Evolutionary conservation across 2,329 filamentous ascomycete species (phyloP), one percentile per base, ranked within the genome.

Genomic region (Leptosphaerulina australis): DNA sequence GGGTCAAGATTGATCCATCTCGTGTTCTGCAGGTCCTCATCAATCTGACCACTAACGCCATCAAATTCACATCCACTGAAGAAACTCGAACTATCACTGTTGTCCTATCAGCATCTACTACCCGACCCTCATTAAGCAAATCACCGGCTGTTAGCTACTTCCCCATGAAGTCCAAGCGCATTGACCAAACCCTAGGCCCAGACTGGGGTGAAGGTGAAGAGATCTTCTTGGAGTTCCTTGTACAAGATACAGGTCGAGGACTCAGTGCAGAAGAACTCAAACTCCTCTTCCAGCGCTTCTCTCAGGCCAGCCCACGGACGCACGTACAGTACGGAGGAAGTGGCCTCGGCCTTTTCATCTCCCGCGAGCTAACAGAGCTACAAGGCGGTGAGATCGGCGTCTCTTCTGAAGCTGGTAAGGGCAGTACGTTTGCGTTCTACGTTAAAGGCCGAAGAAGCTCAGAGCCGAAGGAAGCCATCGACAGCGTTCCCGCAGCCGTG

Each of bases 321-420:
- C 88, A 91, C 58, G 84, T 90, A 12, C 84, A 90, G 59, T 91
- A 93, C 58, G 90, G 89, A 17, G 90, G 90, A 0, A 89, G 86
- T 0, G 90, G 90, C 0, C 79, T 94, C 1, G 90, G 90, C 0
- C 77, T 93, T 0, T 93, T 91, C 69, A 92, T 93, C 57, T 89
- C 86, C 28, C 81, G 88, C 18, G 83, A 89, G 45, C 78, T 94
- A n/a, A 90, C 88, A 0, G 89, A 93, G 66, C 76, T 93, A 9
- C 88, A 92, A 67, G 88, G 88, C 15, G 90, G 90, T 3, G 85
- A 89, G 53, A 91, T 94, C 36, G 89, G 88, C 2, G 86, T 93
- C 2, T 79, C 81, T 1, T 89, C 86, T 0, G 76, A 82, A 53
- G 81, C 84, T 49, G 88, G 86, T 10, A 77, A 83, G 28, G 88